These are phyloP conservation scores for Pelargonium cotyledonis DNA, from an alignment of 441 rosid genomes.

Conservation along the genomic window DNA sequence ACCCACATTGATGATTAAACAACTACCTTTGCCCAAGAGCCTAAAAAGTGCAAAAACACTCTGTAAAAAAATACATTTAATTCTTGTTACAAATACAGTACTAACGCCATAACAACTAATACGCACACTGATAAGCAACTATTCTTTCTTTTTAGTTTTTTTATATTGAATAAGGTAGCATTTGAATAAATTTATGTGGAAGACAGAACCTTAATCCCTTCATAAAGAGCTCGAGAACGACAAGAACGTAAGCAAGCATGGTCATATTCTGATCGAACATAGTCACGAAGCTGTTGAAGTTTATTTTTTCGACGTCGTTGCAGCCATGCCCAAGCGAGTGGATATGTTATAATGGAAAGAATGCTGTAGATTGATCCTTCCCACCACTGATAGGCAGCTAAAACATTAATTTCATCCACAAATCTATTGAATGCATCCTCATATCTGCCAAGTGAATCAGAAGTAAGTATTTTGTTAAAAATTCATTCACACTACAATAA, in stretches of 20 bases:
- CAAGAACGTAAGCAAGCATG: slow-evolving; percentile 99
- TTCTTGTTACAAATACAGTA: background rate
- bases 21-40: background rate
- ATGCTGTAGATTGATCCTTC: slow-evolving; percentile 71
- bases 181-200: background rate
- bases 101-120: background rate
- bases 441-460: slow-evolving; percentile 38
- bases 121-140: background rate
- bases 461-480: background rate
- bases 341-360: slow-evolving; percentile 70
- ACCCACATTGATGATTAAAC: background rate
- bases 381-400: slow-evolving; percentile 96
- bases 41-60: background rate
- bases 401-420: slow-evolving; percentile 74
- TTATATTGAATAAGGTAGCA: background rate
- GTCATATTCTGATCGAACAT: slow-evolving; percentile 96
- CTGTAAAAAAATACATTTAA: background rate
- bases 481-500: slow-evolving; percentile 9
- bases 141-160: background rate
- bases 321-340: slow-evolving; percentile 88
- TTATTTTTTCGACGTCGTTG: slow-evolving; percentile 66
- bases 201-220: slow-evolving; percentile 87
- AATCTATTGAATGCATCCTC: slow-evolving; percentile 80
- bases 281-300: slow-evolving; percentile 81
- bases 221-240: slow-evolving; percentile 97